Base-by-base conservation (phyloP, 148 eudicot genomes). In the Nyssa sinensis region DNA sequence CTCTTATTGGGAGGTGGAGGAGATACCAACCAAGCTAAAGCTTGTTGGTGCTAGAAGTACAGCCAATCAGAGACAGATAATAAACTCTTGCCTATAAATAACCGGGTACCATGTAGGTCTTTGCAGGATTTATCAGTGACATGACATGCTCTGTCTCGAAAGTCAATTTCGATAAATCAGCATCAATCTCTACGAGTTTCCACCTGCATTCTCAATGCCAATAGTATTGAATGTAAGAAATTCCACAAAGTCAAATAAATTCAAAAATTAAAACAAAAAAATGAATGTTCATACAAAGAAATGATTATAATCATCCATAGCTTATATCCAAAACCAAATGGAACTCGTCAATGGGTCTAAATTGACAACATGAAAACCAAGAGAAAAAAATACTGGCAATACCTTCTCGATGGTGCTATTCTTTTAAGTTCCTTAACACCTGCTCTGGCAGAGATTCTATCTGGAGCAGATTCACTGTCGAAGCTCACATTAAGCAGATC, bases 161-260 rank as follows among this genome's bases (percentile, higher is more conserved):
- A 69, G 86, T 81, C 85, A 95, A 65, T 73, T 80, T 83, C 64
- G 88, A 85, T 70, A 95, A 77, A 58, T 85, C 85, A 65, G 97
- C 96, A 88, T 95, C 94, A 84, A 95, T 89, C 90, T 95, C 99
- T 66, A 95, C 91, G 62, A 95, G 94, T 69, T 88, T 95, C 99
- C 99, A 95, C 66, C 99, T 95, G 88, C 72, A 74, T 37, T 17
- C 37, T 33, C 9, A 47, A 72, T 57, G 67, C 29, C 25, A 72
- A 30, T 64, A 23, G 28, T 47, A 76, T 69, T 28, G 29, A 57
- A 24, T 7, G 62, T 24, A 59, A 21, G 31, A 44, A 57, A 31
- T 31, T 24, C 58, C 32, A 47, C 25, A 39, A 62, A n/a, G 13
- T 16, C 34, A 66, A 29, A 29, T 3, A 51, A n/a, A 37, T 24